These are phyloP conservation scores for Dactylella cylindrospora DNA, from an alignment of 2,329 filamentous ascomycete genomes.

Conservation along the genomic window DNA sequence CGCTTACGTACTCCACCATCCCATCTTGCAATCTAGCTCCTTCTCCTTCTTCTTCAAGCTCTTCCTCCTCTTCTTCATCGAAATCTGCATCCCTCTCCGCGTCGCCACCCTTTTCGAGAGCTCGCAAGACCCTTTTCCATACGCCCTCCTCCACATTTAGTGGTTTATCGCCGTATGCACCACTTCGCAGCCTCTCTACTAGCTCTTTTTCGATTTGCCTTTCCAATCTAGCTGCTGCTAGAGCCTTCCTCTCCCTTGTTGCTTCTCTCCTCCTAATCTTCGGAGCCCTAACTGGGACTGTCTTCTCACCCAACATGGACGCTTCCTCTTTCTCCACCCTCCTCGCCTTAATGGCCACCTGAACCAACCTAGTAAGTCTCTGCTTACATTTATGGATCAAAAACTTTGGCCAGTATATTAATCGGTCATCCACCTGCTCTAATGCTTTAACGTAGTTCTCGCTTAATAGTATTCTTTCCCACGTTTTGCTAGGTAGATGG, in stretches of 20 bases:
- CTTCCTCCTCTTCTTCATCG: constrained; percentile 80
- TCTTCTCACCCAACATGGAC: constrained; percentile 79
- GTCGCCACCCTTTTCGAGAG: constrained; percentile 83
- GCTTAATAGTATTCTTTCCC: constrained; percentile 88
- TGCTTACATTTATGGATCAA: constrained; percentile 95
- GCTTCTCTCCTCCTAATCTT: constrained; percentile 79
- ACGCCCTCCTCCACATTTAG: constrained; percentile 92
- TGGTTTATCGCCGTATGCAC: constrained; percentile 90
- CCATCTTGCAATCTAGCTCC: constrained; percentile 68
- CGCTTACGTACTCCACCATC: constrained; percentile 88
- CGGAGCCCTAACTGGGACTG: constrained; percentile 85
- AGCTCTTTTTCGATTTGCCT: constrained; percentile 92
- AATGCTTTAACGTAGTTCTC: constrained; percentile 89
- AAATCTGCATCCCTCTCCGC: constrained; percentile 81
- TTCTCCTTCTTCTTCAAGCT: constrained; percentile 68
- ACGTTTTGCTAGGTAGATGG: constrained; percentile 85
- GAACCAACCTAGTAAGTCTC: constrained; percentile 83
- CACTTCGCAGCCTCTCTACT: constrained; percentile 84
- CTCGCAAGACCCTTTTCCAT: constrained; percentile 94
- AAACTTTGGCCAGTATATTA: constrained; percentile 95
- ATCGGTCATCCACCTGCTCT: constrained; percentile 77
- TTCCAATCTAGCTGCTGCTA: constrained; percentile 88
- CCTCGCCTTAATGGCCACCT: constrained; percentile 73
- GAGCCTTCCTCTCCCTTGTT: constrained; percentile 73
- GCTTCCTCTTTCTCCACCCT: constrained; percentile 80